Conservation (phyloP, 176 grass and related monocot species). For the Carex pumila region DNA sequence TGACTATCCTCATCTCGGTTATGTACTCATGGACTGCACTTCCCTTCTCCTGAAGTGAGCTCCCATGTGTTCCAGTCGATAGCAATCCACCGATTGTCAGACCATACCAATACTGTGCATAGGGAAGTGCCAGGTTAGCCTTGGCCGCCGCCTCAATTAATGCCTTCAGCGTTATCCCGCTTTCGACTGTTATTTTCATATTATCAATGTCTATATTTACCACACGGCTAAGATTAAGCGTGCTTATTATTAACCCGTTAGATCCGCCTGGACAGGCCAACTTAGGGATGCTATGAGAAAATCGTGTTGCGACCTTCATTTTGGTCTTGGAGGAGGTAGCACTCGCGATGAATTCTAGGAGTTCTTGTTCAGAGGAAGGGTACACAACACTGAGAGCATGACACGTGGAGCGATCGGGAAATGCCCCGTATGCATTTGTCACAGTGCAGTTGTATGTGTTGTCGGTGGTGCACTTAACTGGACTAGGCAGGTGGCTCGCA, state of each 20-base stretch:
- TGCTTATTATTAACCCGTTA: slow-evolving; percentile 49
- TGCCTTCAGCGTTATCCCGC: slow-evolving; percentile 37
- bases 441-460: slow-evolving; percentile 36
- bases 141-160: slow-evolving; percentile 28
- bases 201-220: slow-evolving; percentile 17
- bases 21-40: slow-evolving; percentile 86
- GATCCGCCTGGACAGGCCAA: slow-evolving; percentile 49
- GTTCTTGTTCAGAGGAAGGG: slow-evolving; percentile 50
- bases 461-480: slow-evolving; percentile 31
- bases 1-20: slow-evolving; percentile 50
- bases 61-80: slow-evolving; percentile 67
- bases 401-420: slow-evolving; percentile 55
- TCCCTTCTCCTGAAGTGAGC: slow-evolving; percentile 65
- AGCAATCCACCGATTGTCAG: slow-evolving; percentile 70
- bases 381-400: slow-evolving; percentile 24
- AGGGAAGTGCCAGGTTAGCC: slow-evolving; percentile 40
- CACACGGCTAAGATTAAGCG: slow-evolving; percentile 24
- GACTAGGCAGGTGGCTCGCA: slow-evolving; percentile 40
- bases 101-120: slow-evolving; percentile 68
- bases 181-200: slow-evolving; percentile 37
- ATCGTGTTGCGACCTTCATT: slow-evolving; percentile 49
- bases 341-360: slow-evolving; percentile 36
- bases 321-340: slow-evolving; percentile 25
- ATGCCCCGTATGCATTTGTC: slow-evolving; percentile 44
- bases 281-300: slow-evolving; percentile 62